These are phyloP conservation scores for Pyrenopolyporus hunteri DNA, from an alignment of 495 filamentous ascomycete species.

Conservation along the genomic window DNA sequence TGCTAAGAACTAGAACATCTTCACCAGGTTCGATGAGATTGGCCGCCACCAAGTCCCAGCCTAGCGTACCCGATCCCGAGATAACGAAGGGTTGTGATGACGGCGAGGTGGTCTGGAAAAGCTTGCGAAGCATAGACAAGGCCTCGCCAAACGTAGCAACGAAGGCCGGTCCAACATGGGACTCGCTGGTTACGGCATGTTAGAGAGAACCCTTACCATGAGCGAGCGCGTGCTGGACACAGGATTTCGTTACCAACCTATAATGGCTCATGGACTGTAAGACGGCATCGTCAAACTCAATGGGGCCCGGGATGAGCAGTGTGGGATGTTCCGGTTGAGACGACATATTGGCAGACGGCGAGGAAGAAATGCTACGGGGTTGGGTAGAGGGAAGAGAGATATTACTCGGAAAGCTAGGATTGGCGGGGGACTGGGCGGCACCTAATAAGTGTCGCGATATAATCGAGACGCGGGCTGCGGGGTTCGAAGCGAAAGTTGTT, in stretches of 20 bases:
- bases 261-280: constrained; percentile 94
- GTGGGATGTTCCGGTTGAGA: constrained; percentile 79
- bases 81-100: constrained; percentile 89
- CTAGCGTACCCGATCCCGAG: constrained; percentile 91
- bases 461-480: constrained; percentile 73
- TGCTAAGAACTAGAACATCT: constrained; percentile 89
- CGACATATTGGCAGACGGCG: constrained; percentile 67
- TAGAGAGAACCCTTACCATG: constrained; percentile 5
- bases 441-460: constrained; percentile 81
- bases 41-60: constrained; percentile 93
- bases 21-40: constrained; percentile 89
- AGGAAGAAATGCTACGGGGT: constrained; percentile 43
- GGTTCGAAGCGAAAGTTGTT: constrained; percentile 57
- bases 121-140: constrained; percentile 82
- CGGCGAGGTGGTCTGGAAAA: constrained; percentile 86
- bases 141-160: constrained; percentile 91
- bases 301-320: constrained; percentile 92
- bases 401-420: constrained; percentile 69
- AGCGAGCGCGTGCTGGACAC: background rate
- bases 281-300: constrained; percentile 98
- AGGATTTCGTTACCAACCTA: constrained; percentile 64
- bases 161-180: constrained; percentile 86
- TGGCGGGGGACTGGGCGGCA: constrained; percentile 53
- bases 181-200: constrained; percentile 67
- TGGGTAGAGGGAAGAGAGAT: constrained; percentile 56